Evolutionary conservation across 352 stramenopile species (phyloP).

Genomic region (Phytophthora agathidicida): DNA sequence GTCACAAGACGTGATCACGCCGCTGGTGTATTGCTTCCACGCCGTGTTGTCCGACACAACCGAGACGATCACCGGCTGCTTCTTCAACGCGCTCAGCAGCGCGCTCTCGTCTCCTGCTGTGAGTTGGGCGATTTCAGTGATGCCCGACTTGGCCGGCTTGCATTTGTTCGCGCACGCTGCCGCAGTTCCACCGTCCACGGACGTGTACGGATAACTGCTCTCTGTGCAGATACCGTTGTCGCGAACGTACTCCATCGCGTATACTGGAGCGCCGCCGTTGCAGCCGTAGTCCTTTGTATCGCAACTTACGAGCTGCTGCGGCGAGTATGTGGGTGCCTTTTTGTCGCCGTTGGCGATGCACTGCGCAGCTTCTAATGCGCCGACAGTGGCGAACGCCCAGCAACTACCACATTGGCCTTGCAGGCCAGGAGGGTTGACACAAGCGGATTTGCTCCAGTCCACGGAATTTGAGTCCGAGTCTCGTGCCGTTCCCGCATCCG

Average conservation of each 20-base stretch:
- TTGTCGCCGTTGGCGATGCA: slow-evolving; percentile 77
- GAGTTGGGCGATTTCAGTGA: slow-evolving; percentile 57
- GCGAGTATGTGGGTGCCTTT: slow-evolving; percentile 78
- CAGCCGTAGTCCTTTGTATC: slow-evolving; percentile 89
- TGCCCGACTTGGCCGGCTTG: slow-evolving; percentile 38
- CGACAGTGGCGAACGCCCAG: slow-evolving; percentile 96
- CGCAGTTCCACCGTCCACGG: slow-evolving; percentile 28
- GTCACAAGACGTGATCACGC: slow-evolving; percentile 83
- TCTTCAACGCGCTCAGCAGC: slow-evolving; percentile 86
- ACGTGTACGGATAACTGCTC: slow-evolving; percentile 85
- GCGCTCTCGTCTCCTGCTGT: slow-evolving; percentile 72
- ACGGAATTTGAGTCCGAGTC: slow-evolving; percentile 35
- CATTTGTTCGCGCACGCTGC: slow-evolving; percentile 43
- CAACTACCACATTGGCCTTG: slow-evolving; percentile 97
- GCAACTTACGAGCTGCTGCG: slow-evolving; percentile 94
- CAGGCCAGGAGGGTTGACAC: slow-evolving; percentile 86
- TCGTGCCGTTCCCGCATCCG: slow-evolving; percentile 8
- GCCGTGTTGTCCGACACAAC: slow-evolving; percentile 93
- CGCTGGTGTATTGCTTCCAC: slow-evolving; percentile 98
- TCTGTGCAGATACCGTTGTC: slow-evolving; percentile 82
- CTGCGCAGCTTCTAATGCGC: slow-evolving; percentile 90
- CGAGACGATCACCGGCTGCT: slow-evolving; percentile 94
- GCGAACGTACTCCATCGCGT: slow-evolving; percentile 93
- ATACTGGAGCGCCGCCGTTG: slow-evolving; percentile 90
- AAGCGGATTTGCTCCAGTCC: slow-evolving; percentile 52